A percentile compares a stretch with the other conserved stretches of the same genome.
These are phyloP conservation scores for Alternaria ethzedia DNA, from an alignment of 2,329 filamentous ascomycete genomes.

Conservation along the genomic window DNA sequence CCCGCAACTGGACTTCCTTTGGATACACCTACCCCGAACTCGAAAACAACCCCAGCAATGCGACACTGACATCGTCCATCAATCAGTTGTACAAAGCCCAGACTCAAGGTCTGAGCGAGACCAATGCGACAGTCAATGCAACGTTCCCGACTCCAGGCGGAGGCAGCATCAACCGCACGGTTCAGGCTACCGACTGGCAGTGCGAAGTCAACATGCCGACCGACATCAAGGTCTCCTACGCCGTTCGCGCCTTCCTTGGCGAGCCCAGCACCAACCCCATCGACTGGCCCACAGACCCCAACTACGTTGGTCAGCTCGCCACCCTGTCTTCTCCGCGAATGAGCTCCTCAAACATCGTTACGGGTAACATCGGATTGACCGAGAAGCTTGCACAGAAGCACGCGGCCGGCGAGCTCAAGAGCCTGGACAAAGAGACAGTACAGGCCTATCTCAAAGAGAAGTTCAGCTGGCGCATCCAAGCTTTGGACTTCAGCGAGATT, in stretches of 20 bases:
- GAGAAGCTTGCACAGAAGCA: slow-evolving; percentile 39
- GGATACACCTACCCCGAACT: slow-evolving; percentile 46
- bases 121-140: slow-evolving; percentile 25
- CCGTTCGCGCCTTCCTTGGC: slow-evolving; percentile 42
- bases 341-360: slow-evolving; percentile 47
- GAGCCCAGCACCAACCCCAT: slow-evolving; percentile 29
- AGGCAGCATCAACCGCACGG: slow-evolving; percentile 9
- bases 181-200: slow-evolving; percentile 37
- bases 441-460: slow-evolving; percentile 34
- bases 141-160: slow-evolving; percentile 9
- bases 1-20: slow-evolving; percentile 39
- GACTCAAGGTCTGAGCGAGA: slow-evolving; percentile 32
- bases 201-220: slow-evolving; percentile 41
- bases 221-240: slow-evolving; percentile 41
- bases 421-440: slow-evolving; percentile 27
- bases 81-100: slow-evolving; percentile 37
- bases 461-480: slow-evolving; percentile 43
- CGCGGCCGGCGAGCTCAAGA: slow-evolving; percentile 32
- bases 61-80: slow-evolving; percentile 33
- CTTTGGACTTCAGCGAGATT: slow-evolving; percentile 37
- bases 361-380: slow-evolving; percentile 51
- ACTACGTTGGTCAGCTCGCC: slow-evolving; percentile 51
- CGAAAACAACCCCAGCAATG: slow-evolving; percentile 30
- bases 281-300: slow-evolving; percentile 47
- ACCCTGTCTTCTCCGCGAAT: slow-evolving; percentile 47